These are phyloP conservation scores for Aspergillus sp. DNA, from an alignment of 2,329 filamentous ascomycete species.

Conservation along the genomic window DNA sequence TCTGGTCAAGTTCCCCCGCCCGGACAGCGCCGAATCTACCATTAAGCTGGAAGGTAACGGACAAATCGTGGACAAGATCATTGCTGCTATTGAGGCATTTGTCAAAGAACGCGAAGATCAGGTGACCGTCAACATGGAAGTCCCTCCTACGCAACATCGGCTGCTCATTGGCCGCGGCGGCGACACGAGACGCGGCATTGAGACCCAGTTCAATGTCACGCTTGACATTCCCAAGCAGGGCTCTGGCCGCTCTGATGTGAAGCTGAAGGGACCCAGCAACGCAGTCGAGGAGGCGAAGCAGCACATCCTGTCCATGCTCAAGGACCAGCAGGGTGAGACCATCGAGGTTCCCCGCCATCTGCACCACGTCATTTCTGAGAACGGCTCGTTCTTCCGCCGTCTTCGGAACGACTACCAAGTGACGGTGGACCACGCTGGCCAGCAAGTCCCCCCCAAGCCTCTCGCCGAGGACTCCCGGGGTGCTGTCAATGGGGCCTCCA, in stretches of 20 bases:
- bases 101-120: constrained; percentile 82
- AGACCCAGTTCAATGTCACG: constrained; percentile 79
- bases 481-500: constrained; percentile 55
- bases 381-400: constrained; percentile 89
- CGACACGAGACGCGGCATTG: constrained; percentile 78
- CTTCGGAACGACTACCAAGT: constrained; percentile 83
- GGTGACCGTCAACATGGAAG: constrained; percentile 72
- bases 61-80: constrained; percentile 83
- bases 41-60: constrained; percentile 87
- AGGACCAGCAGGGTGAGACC: constrained; percentile 84
- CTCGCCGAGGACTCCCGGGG: constrained; percentile 47
- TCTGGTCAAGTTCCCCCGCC: constrained; percentile 91
- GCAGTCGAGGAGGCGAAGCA: constrained; percentile 83
- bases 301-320: constrained; percentile 72
- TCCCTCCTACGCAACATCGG: constrained; percentile 86
- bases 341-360: constrained; percentile 77
- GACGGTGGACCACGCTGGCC: constrained; percentile 85
- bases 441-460: constrained; percentile 70
- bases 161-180: constrained; percentile 89
- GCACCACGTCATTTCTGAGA: constrained; percentile 78
- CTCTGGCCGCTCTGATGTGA: constrained; percentile 77
- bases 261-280: constrained; percentile 73
- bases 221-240: constrained; percentile 92
- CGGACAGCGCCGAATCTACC: constrained; percentile 73
- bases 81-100: constrained; percentile 75